A percentile compares a stretch with the other conserved stretches of the same genome.
Conservation (phyloP, 73 alveolate species). For the Tetrahymena malaccensis region DNA sequence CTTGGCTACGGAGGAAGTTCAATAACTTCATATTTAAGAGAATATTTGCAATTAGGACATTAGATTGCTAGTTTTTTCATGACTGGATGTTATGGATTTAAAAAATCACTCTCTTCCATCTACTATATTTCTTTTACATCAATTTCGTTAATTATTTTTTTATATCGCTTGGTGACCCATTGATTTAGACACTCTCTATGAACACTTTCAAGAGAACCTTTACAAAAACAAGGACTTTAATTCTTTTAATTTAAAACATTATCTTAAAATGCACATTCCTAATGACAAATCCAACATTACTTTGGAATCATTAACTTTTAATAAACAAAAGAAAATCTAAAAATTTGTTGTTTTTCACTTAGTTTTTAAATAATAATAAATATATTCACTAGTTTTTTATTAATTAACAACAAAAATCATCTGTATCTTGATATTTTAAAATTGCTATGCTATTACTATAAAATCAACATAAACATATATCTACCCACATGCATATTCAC, state of each 20-base stretch:
- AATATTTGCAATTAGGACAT: neutral
- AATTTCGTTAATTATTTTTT: neutral
- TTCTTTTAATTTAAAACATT: neutral
- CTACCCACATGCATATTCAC: neutral
- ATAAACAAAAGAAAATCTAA: neutral
- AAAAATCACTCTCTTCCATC: neutral
- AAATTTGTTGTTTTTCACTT: neutral
- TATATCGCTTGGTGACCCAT: neutral
- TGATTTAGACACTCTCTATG: neutral
- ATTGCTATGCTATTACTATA: too few species aligned
- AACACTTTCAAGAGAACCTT: neutral
- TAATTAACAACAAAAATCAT: neutral
- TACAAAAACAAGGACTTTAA: neutral
- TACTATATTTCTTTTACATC: neutral
- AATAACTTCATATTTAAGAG: neutral
- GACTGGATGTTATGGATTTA: neutral
- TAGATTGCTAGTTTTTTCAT: neutral
- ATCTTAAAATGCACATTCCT: neutral
- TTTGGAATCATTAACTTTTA: neutral
- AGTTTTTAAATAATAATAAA: too few species aligned
- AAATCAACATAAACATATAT: too few species aligned
- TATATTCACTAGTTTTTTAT: neutral
- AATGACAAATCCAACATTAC: neutral
- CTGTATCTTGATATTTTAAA: neutral
- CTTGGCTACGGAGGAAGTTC: neutral